Base-by-base conservation (phyloP, 306 rosid species). In the Rosa lucieae region DNA sequence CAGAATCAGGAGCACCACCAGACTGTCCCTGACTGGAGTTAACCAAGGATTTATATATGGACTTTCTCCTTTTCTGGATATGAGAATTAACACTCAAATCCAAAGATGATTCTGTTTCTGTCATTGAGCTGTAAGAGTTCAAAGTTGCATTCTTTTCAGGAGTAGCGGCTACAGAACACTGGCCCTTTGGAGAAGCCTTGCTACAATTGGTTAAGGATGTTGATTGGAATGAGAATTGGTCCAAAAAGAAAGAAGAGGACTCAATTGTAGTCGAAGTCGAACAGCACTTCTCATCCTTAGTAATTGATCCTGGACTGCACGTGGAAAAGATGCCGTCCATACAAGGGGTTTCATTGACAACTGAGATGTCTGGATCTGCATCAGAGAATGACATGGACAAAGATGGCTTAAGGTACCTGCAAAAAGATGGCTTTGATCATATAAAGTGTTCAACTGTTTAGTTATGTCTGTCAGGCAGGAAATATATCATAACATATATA, bases 81-180 rank as follows among this genome's bases (percentile, higher is more conserved):
- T 89, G 89, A 81, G 99, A 94, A 86, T 92, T 92, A 67, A 92
- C 97, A 86, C 98, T 94, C 85, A 74, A 72, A 90, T 83, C 84
- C 83, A 86, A 70, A 79, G 84, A 81, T 10, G 91, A 89, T 42
- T 92, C 98, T 75, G 61, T 83, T 85, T 94, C 92, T 26, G 73
- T 76, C 78, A 77, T 81, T 70, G 81, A 66, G 76, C 81, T 79
- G 81, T 67, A 71, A 72, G 75, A 76, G 78, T 70, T 84, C 79
- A 81, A 48, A 76, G 80, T 56, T 35, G 77, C 80, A 78, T 67
- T 82, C 86, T 79, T 94, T 77, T 84, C 88, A 59, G 97, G 95
- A 66, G 95, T 92, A 72, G 80, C 71, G 67, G 81, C 79, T 23
- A 81, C 77, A 68, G 87, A 77, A 79, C 81, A 77, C 76, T 82